Percentiles rank a stretch among this genome's conserved stretches.
Evolutionary conservation across 2,329 filamentous ascomycete species (phyloP).

Genomic region (Aspergillus flavus): DNA sequence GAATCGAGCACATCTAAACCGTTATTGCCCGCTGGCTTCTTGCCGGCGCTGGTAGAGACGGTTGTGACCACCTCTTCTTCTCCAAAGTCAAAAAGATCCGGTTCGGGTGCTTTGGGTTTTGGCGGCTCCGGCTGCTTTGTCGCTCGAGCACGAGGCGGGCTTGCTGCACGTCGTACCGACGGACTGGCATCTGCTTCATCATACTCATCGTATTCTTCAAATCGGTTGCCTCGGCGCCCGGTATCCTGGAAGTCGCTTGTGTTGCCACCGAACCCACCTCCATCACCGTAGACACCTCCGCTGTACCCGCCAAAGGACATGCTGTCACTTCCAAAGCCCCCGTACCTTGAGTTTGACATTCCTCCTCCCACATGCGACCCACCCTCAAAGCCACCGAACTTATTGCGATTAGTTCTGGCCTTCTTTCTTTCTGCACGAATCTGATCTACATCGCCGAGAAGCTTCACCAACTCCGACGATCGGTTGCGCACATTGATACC

Average conservation of each 20-base stretch:
- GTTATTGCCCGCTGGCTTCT: conserved; percentile 48
- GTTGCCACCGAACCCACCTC: conserved; percentile 87
- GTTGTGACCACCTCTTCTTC: conserved; percentile 68
- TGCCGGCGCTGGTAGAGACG: conserved; percentile 44
- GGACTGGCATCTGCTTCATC: conserved; percentile 70
- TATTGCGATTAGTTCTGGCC: conserved; percentile 83
- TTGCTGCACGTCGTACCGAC: conserved; percentile 55
- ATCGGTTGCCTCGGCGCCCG: conserved; percentile 68
- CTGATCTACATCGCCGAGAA: conserved; percentile 72
- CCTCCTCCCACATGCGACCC: conserved; percentile 64
- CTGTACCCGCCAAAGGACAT: conserved; percentile 67
- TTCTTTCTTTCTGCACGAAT: conserved; percentile 75
- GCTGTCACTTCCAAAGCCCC: conserved; percentile 86
- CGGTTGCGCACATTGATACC: conserved; percentile 96
- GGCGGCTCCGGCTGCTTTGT: conserved; percentile 68
- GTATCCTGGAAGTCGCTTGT: conserved; percentile 70
- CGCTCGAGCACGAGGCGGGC: conserved; percentile 41
- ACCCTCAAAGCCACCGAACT: conserved; percentile 93
- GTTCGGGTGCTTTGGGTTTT: conserved; percentile 78
- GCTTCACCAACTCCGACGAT: conserved; percentile 90
- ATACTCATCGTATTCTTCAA: conserved; percentile 96
- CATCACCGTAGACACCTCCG: conserved; percentile 87
- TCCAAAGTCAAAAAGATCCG: conserved; percentile 85
- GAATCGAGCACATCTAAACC: conserved; percentile 53
- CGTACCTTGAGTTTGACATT: conserved; percentile 64